A percentile compares a stretch with the other conserved stretches of the same genome.
Conservation (phyloP, 345 rosid genomes). For the sweet orange (Citrus sinensis) region DNA sequence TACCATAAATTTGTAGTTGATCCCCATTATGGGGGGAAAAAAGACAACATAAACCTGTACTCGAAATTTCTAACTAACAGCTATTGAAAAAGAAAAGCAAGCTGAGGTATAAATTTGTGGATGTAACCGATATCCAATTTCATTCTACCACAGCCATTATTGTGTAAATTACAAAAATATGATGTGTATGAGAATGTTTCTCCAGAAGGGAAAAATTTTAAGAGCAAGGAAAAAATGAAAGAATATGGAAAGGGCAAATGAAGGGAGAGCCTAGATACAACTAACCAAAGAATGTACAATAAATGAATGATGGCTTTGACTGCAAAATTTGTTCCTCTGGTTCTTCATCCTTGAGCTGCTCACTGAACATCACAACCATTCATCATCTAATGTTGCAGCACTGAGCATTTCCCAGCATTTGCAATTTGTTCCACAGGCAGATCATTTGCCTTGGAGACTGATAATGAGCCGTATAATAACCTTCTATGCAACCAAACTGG, state of each 20-base stretch:
- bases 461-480: slow-evolving; percentile 87
- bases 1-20: too few species aligned
- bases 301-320: background rate
- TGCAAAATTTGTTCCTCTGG: slow-evolving; percentile 28
- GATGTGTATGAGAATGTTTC: background rate
- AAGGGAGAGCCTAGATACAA: slow-evolving; percentile 11
- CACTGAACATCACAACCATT: background rate
- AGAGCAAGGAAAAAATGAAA: background rate
- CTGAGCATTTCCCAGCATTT: slow-evolving; percentile 44
- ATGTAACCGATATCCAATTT: background rate
- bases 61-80: too few species aligned
- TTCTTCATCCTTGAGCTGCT: background rate
- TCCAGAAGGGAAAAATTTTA: background rate
- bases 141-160: background rate
- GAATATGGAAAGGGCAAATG: slow-evolving; percentile 8
- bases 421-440: slow-evolving; percentile 84
- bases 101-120: background rate
- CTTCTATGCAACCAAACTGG: slow-evolving; percentile 88
- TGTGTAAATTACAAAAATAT: background rate
- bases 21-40: too few species aligned
- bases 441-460: slow-evolving; percentile 96
- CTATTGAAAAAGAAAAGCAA: background rate
- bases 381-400: slow-evolving; percentile 89
- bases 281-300: slow-evolving; percentile 12
- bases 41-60: too few species aligned